Base-by-base conservation (phyloP, 257 asterid genomes). In the Penstemon davidsonii region DNA sequence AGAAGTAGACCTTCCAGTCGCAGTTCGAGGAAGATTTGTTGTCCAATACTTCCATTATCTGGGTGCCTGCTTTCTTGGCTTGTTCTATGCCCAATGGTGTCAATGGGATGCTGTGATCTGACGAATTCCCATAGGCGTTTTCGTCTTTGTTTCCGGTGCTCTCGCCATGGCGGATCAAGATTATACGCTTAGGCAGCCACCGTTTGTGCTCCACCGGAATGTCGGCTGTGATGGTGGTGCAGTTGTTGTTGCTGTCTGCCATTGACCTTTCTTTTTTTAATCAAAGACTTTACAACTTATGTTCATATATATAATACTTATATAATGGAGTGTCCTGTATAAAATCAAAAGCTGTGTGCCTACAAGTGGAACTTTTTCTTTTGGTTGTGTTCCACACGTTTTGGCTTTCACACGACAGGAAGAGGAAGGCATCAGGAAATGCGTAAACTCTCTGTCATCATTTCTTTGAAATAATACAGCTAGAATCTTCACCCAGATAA, bases 111-210 rank as follows among this genome's bases (percentile, higher is more conserved):
- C 63, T 76, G 83, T 85, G 80, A 60, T 86, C 85, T 0, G 95
- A 86, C 49, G 73, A 76, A 43, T 58, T 13, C 11, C 75, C 15
- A 54, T 82, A 85, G 5, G 83, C 72, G 0, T 47, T 65, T 12
- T 75, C 89, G 62, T 77, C 88, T 5, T 62, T 78, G 76, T 82
- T 79, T 1, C 87, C 88, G 62, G 70, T 73, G 76, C 83, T 80
- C 72, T 88, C 90, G 39, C 90, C 95, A 39, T 88, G 95, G 10
- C 92, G 90, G 70, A 88, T 72, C 63, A 88, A 43, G 49, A 88
- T 78, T 76, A 88, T 88, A 6, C 92, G 86, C 81, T 85, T 88
- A 0, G 95, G 95, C 19, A 84, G 76, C 68, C 78, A 73, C 68
- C 67, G 63, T 45, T 10, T 49, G 54, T 46, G 39, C 64, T 5